A percentile compares a stretch with the other conserved stretches of the same genome.
Conservation (phyloP, 2,329 filamentous ascomycete genomes). For the Apiospora koreana region DNA sequence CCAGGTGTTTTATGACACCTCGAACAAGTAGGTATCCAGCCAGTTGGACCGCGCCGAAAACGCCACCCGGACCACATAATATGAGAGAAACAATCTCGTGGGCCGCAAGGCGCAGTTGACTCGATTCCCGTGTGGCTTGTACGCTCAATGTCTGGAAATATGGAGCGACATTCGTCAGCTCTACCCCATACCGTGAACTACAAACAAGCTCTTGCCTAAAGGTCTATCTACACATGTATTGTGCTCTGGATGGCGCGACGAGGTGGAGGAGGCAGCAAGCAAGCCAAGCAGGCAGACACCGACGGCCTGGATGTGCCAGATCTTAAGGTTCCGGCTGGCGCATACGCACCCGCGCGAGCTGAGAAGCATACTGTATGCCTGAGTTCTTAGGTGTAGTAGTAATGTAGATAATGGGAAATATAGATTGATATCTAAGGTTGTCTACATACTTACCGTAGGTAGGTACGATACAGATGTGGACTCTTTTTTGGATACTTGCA, state of each 20-base stretch:
- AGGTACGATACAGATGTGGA: neutral
- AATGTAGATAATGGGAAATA: neutral
- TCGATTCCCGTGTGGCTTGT: constrained; percentile 7
- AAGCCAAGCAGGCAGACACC: neutral
- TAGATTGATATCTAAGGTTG: too few species aligned
- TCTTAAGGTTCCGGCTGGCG: neutral
- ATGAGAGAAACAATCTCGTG: constrained; percentile 9
- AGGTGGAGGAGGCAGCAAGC: neutral
- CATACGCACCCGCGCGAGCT: neutral
- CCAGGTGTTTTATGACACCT: constrained; percentile 1
- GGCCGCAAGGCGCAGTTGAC: constrained; percentile 9
- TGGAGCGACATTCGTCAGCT: constrained; percentile 4
- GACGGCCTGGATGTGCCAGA: neutral
- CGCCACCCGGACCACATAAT: constrained; percentile 6
- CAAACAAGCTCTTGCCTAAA: neutral
- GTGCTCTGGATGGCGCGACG: neutral
- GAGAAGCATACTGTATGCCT: neutral
- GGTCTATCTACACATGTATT: neutral
- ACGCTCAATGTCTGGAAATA: constrained; percentile 5
- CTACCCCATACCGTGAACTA: neutral
- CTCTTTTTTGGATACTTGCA: neutral
- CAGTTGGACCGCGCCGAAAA: neutral
- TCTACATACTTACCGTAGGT: too few species aligned
- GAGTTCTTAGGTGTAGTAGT: neutral
- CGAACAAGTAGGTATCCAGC: constrained; percentile 1